A percentile compares a stretch with the other conserved stretches of the same genome.
Evolutionary conservation across 73 alveolate genomes (phyloP).

Genomic region (Urostyla sp.): DNA sequence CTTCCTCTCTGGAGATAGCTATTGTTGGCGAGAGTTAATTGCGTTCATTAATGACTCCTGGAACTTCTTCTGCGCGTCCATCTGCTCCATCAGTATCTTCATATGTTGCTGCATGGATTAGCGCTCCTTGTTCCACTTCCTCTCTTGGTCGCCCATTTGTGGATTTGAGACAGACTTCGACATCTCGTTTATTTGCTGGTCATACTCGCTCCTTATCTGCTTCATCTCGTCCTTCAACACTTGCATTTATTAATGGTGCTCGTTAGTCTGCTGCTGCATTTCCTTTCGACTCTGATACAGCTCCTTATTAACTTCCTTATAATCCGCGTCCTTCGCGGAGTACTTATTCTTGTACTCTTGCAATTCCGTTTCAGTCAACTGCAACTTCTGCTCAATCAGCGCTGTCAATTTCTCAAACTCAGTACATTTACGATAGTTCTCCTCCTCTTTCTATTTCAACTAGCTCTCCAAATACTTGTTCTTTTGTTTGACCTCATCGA

Average conservation of each 20-base stretch:
- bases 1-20: constrained; percentile 34
- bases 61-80: constrained; percentile 32
- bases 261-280: background rate
- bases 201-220: background rate
- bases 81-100: background rate
- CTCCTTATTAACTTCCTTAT: constrained; percentile 27
- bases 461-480: background rate
- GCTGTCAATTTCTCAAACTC: constrained; percentile 30
- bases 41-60: constrained; percentile 15
- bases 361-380: constrained; percentile 23
- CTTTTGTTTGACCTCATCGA: constrained; percentile 18
- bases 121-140: constrained; percentile 33
- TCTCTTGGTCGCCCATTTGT: constrained; percentile 4
- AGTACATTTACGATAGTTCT: constrained; percentile 4
- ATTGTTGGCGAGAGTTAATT: background rate
- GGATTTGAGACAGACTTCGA: constrained; percentile 5
- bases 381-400: constrained; percentile 13
- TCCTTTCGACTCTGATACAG: constrained; percentile 24
- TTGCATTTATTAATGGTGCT: constrained; percentile 11
- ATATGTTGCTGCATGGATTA: constrained; percentile 18
- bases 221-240: constrained; percentile 41
- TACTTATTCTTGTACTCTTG: constrained; percentile 10
- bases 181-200: constrained; percentile 8
- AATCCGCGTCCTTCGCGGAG: constrained; percentile 5
- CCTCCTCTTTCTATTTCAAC: constrained; percentile 21